Percentiles rank a stretch among this genome's conserved stretches.
Conservation (phyloP, 2,329 filamentous ascomycete species). For the Herpomyces periplanetae region DNA sequence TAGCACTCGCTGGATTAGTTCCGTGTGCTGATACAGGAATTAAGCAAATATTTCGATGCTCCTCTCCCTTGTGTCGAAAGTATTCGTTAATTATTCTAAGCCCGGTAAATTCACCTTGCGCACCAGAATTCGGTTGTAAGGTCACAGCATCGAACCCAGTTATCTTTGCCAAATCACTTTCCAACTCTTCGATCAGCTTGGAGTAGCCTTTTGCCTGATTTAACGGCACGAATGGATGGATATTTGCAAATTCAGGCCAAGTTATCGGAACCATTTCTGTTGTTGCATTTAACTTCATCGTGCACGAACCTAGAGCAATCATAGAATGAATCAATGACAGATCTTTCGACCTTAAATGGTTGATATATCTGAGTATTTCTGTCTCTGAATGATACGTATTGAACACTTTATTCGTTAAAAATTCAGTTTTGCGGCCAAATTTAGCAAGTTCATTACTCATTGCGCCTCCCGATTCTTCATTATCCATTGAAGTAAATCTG, state of each 20-base stretch:
- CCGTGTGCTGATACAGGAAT: slow-evolving; percentile 85
- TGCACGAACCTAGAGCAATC: slow-evolving; percentile 87
- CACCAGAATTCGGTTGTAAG: slow-evolving; percentile 74
- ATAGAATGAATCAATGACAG: slow-evolving; percentile 78
- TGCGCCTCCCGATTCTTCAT: slow-evolving; percentile 4
- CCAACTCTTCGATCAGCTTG: slow-evolving; percentile 27
- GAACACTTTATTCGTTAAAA: slow-evolving; percentile 65
- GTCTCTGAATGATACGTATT: slow-evolving; percentile 85
- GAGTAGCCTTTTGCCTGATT: slow-evolving; percentile 24
- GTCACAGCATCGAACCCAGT: slow-evolving; percentile 70
- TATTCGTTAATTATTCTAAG: slow-evolving; percentile 57
- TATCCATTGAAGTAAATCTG: neutral
- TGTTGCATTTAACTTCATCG: slow-evolving; percentile 87
- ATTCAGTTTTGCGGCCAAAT: slow-evolving; percentile 29
- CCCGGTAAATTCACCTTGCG: slow-evolving; percentile 75
- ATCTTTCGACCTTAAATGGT: slow-evolving; percentile 73
- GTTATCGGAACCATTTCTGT: slow-evolving; percentile 69
- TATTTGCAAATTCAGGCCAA: slow-evolving; percentile 27
- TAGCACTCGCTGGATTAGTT: slow-evolving; percentile 72
- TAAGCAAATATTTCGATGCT: slow-evolving; percentile 55
- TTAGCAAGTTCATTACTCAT: slow-evolving; percentile 12
- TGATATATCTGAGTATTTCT: slow-evolving; percentile 64
- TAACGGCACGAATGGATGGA: slow-evolving; percentile 38
- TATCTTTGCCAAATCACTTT: slow-evolving; percentile 32
- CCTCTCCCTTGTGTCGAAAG: slow-evolving; percentile 22